Percentiles rank a stretch among this genome's conserved stretches.
phyloP scores from a whole-genome alignment of 2,329 filamentous ascomycete genomes.

The Colletotrichum tropicale region DNA sequence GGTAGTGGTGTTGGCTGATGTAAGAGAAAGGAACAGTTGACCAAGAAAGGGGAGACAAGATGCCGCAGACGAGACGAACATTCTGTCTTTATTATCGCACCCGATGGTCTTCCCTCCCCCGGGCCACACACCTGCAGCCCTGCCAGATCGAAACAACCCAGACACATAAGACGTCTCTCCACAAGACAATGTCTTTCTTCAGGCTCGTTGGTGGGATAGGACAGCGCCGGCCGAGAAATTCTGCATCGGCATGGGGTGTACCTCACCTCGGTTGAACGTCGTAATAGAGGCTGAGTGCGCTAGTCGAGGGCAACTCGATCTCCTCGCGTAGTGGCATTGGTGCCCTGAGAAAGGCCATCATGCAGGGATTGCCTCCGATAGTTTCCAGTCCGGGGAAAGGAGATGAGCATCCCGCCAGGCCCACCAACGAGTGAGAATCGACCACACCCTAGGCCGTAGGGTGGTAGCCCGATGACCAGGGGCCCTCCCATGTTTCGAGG shows the following conservation, averaged over 20 bases:
- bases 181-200: neutral
- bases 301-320: neutral
- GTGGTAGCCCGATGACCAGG: neutral
- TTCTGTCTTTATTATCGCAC: neutral
- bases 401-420: neutral
- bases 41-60: neutral
- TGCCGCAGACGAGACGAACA: neutral
- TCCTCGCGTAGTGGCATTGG: neutral
- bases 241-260: neutral
- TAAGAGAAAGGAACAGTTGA: neutral
- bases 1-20: neutral
- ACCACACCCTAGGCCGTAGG: neutral
- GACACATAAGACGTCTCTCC: neutral
- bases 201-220: neutral
- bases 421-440: neutral
- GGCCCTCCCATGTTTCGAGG: neutral
- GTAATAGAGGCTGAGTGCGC: neutral
- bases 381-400: neutral
- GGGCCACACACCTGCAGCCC: neutral
- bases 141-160: neutral
- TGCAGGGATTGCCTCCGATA: neutral
- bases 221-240: neutral
- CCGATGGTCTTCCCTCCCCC: neutral
- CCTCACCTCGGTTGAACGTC: neutral
- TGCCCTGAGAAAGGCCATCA: neutral